These are phyloP conservation scores for Suillus placidus DNA, from an alignment of 768 basidiomycete genomes.

Conservation along the genomic window DNA sequence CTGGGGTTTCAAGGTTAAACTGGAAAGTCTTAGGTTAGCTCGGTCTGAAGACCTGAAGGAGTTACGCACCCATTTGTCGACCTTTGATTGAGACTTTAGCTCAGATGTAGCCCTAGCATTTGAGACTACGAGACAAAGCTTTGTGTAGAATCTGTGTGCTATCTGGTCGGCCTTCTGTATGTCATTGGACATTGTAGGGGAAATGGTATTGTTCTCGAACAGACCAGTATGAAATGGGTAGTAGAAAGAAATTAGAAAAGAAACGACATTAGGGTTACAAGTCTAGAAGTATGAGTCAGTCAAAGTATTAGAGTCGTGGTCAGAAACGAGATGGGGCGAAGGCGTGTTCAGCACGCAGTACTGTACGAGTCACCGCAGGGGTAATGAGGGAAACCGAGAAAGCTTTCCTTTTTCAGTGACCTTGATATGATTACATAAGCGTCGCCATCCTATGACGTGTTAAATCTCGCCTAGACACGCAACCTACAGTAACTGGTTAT, in stretches of 20 bases:
- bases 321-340: neutral
- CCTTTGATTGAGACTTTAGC: slow-evolving; percentile 45
- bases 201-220: slow-evolving; percentile 18
- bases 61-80: slow-evolving; percentile 79
- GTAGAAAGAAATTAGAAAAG: slow-evolving; percentile 29
- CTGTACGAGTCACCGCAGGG: slow-evolving; percentile 6
- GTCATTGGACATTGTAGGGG: slow-evolving; percentile 53
- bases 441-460: neutral
- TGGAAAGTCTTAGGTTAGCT: slow-evolving; percentile 27
- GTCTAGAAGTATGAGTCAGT: slow-evolving; percentile 21
- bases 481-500: neutral
- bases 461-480: neutral
- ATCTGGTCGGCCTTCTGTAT: slow-evolving; percentile 82
- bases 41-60: neutral
- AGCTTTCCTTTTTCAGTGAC: slow-evolving; percentile 5
- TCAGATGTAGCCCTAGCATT: slow-evolving; percentile 70
- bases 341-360: slow-evolving; percentile 11
- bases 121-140: slow-evolving; percentile 75
- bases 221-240: slow-evolving; percentile 21
- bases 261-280: slow-evolving; percentile 33
- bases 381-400: slow-evolving; percentile 7
- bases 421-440: neutral
- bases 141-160: slow-evolving; percentile 79
- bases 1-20: slow-evolving; percentile 85
- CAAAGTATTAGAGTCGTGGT: slow-evolving; percentile 2